Percentiles rank a stretch among this genome's conserved stretches.
These are phyloP conservation scores for Pugionium cornutum DNA, from an alignment of 345 rosid species.

Conservation along the genomic window DNA sequence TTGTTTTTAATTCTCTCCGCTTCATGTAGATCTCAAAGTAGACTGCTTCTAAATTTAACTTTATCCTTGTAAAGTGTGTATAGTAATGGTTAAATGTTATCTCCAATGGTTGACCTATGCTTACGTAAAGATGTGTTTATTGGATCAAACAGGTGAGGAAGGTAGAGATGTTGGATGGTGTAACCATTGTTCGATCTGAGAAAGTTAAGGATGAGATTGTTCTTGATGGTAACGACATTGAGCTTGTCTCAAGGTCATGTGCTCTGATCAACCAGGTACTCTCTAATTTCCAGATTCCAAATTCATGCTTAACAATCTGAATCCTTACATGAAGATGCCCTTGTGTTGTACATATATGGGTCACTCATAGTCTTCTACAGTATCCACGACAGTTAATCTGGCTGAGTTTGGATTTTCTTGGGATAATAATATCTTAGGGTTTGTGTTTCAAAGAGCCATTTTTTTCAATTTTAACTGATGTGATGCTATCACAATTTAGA, in stretches of 20 bases:
- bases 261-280: constrained; percentile 64
- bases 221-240: constrained; percentile 63
- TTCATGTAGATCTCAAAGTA: background rate
- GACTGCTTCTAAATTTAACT: background rate
- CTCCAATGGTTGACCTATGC: background rate
- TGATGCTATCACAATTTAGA: too few relatives aligned
- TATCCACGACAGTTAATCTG: too few relatives aligned
- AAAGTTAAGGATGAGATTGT: constrained; percentile 66
- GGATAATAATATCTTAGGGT: too few relatives aligned
- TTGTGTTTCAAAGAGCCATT: too few relatives aligned
- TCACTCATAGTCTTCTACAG: too few relatives aligned
- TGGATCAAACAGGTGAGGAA: constrained; percentile 48
- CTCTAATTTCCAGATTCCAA: background rate
- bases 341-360: too few relatives aligned
- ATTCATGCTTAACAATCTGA: too few relatives aligned
- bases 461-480: too few relatives aligned
- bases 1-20: background rate
- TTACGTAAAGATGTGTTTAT: background rate
- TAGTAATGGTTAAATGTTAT: background rate
- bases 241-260: constrained; percentile 60
- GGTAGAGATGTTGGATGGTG: constrained; percentile 66
- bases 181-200: constrained; percentile 56
- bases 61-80: background rate
- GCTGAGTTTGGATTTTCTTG: too few relatives aligned
- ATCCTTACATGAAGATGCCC: too few relatives aligned